These are phyloP conservation scores for Ascosphaera aggregata DNA, from an alignment of 2,329 filamentous ascomycete genomes.

Conservation along the genomic window DNA sequence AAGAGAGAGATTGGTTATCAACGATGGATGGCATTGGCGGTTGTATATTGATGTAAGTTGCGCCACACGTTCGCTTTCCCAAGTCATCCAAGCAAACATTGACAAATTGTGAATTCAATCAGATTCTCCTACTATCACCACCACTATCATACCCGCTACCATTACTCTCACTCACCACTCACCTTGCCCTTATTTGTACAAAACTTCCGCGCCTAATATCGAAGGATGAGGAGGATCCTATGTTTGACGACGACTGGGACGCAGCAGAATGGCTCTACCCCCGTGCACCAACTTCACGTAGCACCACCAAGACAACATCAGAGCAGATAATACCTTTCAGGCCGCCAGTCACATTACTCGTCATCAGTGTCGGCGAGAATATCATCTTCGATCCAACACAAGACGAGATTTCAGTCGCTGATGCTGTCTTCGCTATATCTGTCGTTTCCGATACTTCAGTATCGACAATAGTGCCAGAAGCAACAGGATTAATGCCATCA, in stretches of 20 bases:
- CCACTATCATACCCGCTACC: slow-evolving; percentile 84
- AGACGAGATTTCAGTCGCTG: slow-evolving; percentile 84
- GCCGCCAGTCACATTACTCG: slow-evolving; percentile 75
- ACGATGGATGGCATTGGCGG: slow-evolving; percentile 85
- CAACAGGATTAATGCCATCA: too few species aligned
- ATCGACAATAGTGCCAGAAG: slow-evolving; percentile 13
- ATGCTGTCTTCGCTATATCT: slow-evolving; percentile 69
- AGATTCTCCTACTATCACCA: slow-evolving; percentile 86
- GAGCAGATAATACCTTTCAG: slow-evolving; percentile 18
- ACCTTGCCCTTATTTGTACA: slow-evolving; percentile 76
- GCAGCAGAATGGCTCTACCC: slow-evolving; percentile 58
- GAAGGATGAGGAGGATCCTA: slow-evolving; percentile 79
- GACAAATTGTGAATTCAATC: too few species aligned
- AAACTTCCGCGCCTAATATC: slow-evolving; percentile 67
- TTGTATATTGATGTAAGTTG: slow-evolving; percentile 76
- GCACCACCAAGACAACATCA: slow-evolving; percentile 9
- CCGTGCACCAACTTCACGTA: slow-evolving; percentile 12
- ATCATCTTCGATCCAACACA: slow-evolving; percentile 83
- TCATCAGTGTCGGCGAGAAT: slow-evolving; percentile 66
- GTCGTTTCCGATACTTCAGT: slow-evolving; percentile 25
- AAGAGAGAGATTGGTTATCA: slow-evolving; percentile 57
- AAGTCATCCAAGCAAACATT: slow-evolving; percentile 6
- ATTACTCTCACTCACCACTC: slow-evolving; percentile 74
- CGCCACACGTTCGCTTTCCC: too few species aligned
- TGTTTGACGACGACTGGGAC: slow-evolving; percentile 97